A percentile compares a stretch with the other conserved stretches of the same genome.
Evolutionary conservation across 352 stramenopile genomes (phyloP).

Genomic region (Phytophthora brassicae): DNA sequence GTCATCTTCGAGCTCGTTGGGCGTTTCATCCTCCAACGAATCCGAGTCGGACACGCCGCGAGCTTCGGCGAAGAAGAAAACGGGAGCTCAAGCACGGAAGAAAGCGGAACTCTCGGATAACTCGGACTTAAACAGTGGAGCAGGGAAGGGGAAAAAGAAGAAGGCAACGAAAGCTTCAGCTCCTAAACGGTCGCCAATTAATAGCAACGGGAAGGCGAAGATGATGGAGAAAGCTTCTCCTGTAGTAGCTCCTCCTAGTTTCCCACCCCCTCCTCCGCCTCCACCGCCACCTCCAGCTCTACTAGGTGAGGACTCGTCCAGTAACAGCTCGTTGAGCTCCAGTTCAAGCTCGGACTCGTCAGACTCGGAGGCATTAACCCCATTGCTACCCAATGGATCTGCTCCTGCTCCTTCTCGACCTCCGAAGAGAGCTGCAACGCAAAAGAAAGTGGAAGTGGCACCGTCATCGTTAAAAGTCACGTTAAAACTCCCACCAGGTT

Average conservation of each 20-base stretch:
- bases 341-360: conserved; percentile 62
- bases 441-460: conserved; percentile 33
- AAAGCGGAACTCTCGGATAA: conserved; percentile 24
- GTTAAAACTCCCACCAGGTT: conserved; percentile 57
- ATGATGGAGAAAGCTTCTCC: conserved; percentile 7
- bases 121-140: conserved; percentile 21
- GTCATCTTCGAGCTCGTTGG: conserved; percentile 48
- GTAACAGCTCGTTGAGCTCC: conserved; percentile 52
- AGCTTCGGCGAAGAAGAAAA: conserved; percentile 29
- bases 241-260: conserved; percentile 16
- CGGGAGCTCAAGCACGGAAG: conserved; percentile 1
- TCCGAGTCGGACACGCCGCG: conserved; percentile 35
- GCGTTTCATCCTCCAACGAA: conserved; percentile 38
- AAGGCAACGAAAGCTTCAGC: conserved; percentile 18
- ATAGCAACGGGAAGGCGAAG: conserved; percentile 33
- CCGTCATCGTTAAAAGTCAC: conserved; percentile 57
- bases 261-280: conserved; percentile 35
- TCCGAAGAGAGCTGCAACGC: conserved; percentile 27
- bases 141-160: conserved; percentile 31
- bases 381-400: conserved; percentile 5
- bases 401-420: conserved; percentile 13
- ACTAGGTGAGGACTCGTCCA: conserved; percentile 36
- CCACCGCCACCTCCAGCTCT: conserved; percentile 35
- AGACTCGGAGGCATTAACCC: conserved; percentile 34
- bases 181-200: conserved; percentile 21